phyloP scores from a whole-genome alignment of 139 green algal genomes.

The Picochlorum sp. region DNA sequence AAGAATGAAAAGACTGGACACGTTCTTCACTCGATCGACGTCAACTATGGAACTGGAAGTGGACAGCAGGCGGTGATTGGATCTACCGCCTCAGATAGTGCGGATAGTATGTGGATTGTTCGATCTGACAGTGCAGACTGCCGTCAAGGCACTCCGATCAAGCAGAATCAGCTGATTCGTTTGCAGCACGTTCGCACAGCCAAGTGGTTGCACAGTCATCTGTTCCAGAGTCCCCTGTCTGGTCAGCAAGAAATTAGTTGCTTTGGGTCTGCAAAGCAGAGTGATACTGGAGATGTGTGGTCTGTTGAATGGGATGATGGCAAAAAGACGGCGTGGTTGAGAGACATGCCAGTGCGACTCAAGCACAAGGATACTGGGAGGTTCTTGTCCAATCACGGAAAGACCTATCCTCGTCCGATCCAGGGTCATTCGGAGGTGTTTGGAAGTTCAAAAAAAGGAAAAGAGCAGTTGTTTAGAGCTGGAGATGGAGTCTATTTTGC shows the following conservation, averaged over 20 bases:
- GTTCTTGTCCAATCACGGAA: constrained; percentile 19
- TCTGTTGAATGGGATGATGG: constrained; percentile 17
- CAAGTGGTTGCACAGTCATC: constrained; percentile 92
- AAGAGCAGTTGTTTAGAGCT: constrained; percentile 10
- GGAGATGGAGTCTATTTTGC: constrained; percentile 28
- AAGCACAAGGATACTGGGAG: constrained; percentile 24
- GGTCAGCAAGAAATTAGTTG: constrained; percentile 67
- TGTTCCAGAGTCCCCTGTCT: constrained; percentile 71
- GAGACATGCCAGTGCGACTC: constrained; percentile 9
- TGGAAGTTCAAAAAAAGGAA: constrained; percentile 5
- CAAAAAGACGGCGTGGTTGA: constrained; percentile 6
- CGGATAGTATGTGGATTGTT: constrained; percentile 73
- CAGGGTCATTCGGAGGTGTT: constrained; percentile 27
- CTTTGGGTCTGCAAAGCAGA: constrained; percentile 20
- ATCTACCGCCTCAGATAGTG: constrained; percentile 50
- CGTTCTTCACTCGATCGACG: constrained; percentile 78
- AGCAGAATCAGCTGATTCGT: constrained; percentile 44
- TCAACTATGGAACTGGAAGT: constrained; percentile 72
- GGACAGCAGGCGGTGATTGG: constrained; percentile 88
- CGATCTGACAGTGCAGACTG: constrained; percentile 31
- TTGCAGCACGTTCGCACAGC: constrained; percentile 71
- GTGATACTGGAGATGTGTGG: constrained; percentile 25
- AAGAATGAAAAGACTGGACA: constrained; percentile 43
- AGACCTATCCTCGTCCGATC: constrained; percentile 26
- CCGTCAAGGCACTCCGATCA: constrained; percentile 48